Percentiles rank a stretch among this genome's conserved stretches.
These are phyloP conservation scores for Hordeum marinum DNA, from an alignment of 176 grass and related monocot species.

Conservation along the genomic window DNA sequence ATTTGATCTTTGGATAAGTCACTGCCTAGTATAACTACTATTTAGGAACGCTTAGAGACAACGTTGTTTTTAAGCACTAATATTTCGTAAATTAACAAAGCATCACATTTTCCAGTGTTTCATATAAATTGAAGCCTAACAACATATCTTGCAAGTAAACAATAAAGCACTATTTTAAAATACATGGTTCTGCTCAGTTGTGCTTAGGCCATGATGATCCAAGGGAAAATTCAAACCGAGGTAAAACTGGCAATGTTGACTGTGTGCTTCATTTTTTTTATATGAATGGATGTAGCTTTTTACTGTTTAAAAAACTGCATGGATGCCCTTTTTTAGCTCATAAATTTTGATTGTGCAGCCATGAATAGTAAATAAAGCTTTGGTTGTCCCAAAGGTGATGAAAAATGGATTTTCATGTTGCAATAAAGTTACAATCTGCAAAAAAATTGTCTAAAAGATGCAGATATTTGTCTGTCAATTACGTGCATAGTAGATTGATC, in stretches of 20 bases:
- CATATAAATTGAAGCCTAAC: slow-evolving; percentile 1
- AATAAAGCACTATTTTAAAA: neutral
- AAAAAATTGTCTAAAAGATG: neutral
- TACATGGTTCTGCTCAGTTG: neutral
- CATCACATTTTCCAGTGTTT: neutral
- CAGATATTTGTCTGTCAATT: neutral
- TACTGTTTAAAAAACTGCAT: neutral
- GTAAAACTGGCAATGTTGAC: neutral
- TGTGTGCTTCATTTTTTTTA: neutral
- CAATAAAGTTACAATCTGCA: neutral
- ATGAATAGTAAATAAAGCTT: neutral
- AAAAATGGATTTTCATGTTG: neutral
- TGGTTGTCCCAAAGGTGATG: neutral
- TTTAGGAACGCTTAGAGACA: neutral
- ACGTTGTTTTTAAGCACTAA: neutral
- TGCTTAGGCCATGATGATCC: neutral
- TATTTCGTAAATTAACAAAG: neutral
- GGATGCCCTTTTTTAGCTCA: neutral
- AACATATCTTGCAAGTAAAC: neutral
- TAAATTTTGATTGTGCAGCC: neutral
- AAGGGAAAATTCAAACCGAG: neutral
- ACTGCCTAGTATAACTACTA: neutral
- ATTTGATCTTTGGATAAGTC: slow-evolving; percentile 3
- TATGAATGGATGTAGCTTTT: neutral
- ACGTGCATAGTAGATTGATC: neutral